Conservation (phyloP, 1,284 basidiomycete genomes). For the Limonomyces culmigenus region DNA sequence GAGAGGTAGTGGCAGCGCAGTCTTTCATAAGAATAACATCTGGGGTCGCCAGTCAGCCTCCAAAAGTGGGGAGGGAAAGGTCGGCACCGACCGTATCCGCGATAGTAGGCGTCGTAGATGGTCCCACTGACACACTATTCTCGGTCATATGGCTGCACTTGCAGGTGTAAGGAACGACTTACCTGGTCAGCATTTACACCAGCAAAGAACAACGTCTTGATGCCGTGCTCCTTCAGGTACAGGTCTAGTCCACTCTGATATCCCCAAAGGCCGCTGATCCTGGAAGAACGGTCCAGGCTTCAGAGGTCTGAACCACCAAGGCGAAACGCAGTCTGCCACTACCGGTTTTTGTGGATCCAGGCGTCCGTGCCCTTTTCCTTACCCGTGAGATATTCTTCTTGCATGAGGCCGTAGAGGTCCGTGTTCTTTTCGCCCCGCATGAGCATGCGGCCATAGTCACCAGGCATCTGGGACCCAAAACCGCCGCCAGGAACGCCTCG, state of each 20-base stretch:
- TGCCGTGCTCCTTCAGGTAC: conserved; percentile 43
- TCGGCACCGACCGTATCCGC: no score
- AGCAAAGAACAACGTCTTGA: conserved; percentile 42
- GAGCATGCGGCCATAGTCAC: conserved; percentile 36
- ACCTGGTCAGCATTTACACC: conserved; percentile 59
- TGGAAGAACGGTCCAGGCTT: conserved; percentile 17
- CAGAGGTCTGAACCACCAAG: neutral
- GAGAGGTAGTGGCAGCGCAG: conserved; percentile 43
- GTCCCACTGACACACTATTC: conserved; percentile 48
- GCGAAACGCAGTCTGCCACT: conserved; percentile 18
- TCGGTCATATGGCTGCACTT: neutral
- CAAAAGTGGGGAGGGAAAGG: no score
- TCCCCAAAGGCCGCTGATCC: conserved; percentile 54
- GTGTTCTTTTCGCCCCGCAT: conserved; percentile 41
- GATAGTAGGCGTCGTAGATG: conserved; percentile 41
- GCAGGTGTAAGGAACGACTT: conserved; percentile 1
- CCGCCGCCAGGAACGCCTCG: conserved; percentile 33
- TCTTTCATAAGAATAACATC: conserved; percentile 40
- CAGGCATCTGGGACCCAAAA: conserved; percentile 38
- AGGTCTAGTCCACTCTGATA: conserved; percentile 40
- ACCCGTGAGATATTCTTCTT: conserved; percentile 34
- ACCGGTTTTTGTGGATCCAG: conserved; percentile 62
- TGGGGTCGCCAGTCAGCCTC: no score
- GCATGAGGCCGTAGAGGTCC: conserved; percentile 43
- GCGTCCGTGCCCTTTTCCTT: conserved; percentile 37